Percentiles rank a stretch among this genome's conserved stretches.
Conservation (phyloP, 352 stramenopile genomes). For the Aphanomyces stellatus region DNA sequence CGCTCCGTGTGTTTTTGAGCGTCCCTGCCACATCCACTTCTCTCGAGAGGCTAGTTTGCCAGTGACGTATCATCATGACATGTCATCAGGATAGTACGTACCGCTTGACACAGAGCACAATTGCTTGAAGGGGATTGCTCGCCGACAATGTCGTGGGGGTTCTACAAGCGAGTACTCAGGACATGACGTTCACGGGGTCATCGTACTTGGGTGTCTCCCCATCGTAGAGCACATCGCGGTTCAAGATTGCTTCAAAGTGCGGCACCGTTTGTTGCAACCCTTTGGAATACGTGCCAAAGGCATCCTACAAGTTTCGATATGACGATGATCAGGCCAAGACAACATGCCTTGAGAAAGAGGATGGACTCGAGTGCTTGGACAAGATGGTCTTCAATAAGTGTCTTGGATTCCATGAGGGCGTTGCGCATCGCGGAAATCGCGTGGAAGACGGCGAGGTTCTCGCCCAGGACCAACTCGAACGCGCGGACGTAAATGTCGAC, state of each 20-base stretch:
- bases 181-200: neutral
- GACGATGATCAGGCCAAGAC: neutral
- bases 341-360: constrained; percentile 54
- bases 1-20: constrained; percentile 57
- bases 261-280: neutral
- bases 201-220: neutral
- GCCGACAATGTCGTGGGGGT: neutral
- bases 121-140: neutral
- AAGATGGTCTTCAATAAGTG: constrained; percentile 69
- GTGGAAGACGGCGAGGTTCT: constrained; percentile 69
- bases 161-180: neutral
- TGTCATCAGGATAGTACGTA: neutral
- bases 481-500: constrained; percentile 64
- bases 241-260: neutral
- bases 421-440: constrained; percentile 66
- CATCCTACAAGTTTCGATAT: neutral
- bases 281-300: neutral
- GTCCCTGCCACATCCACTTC: constrained; percentile 69
- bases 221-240: neutral
- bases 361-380: constrained; percentile 60
- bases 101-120: neutral
- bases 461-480: constrained; percentile 74
- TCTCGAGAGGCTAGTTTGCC: constrained; percentile 54
- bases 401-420: constrained; percentile 78
- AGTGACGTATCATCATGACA: too few species aligned